Evolutionary conservation across 176 grass and related monocot genomes (phyloP), one percentile per base, ranked within the genome.

Genomic region (maize (Zea mays)): DNA sequence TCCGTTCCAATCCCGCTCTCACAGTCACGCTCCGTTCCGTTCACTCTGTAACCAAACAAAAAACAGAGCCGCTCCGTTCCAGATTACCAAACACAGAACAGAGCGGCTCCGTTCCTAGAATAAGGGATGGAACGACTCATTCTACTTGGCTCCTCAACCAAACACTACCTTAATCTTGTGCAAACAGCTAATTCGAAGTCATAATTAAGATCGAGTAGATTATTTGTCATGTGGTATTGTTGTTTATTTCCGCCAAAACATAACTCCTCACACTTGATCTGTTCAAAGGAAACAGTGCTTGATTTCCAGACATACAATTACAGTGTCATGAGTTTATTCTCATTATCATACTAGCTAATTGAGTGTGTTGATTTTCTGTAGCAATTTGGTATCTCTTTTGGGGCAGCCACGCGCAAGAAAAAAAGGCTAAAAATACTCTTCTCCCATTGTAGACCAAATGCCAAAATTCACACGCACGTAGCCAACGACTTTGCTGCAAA

Each of bases 381-480:
- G 36, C 41, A 34, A 11, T 2, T 27, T 27, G 27, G 27, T 27
- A 1, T 27, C 39, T 56, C 13, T 46, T 67, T n/a, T 12, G 4
- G 45, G 44, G 55, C 13, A 70, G 17, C 33, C 61, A 52, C 55
- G n/a, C 19, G 34, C 3, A 64, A 64, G 0, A 10, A 57, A 67
- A 10, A 57, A 67, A 38, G 65, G 15, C 5, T 21, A 71, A 43
- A 43, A 71, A 58, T 51, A 12, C 9, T 61, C n/a, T 67, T 76
- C 27, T 49, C 40, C 42, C 59, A n/a, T 0, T 61, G 73, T 20
- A 54, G 37, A 63, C 11, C 20, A n/a, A 72, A 87, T 59, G 70
- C 42, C 40, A 70, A 76, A 66, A 49, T 66, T 36, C 76, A 67
- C 7, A 67, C 34, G 20, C 2, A 20, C 4, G 20, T 74, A 59